Evolutionary conservation across 805 yeast species (phyloP), one percentile per base, ranked within the genome.

Genomic region (Pichia manshurica): DNA sequence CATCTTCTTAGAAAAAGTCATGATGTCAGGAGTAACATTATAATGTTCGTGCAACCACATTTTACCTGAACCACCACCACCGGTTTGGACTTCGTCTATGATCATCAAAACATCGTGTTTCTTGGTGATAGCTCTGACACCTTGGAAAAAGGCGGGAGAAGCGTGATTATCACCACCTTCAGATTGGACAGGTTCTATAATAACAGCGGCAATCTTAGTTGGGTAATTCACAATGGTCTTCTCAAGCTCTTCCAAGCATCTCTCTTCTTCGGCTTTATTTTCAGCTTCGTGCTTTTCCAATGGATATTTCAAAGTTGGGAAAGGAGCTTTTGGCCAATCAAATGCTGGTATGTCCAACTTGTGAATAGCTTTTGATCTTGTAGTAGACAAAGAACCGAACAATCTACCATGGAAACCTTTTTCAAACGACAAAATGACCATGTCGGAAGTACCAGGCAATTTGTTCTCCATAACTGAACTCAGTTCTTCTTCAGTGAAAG

Each of bases 291-390:
- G 62, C 44, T 78, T 74, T 47, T 80, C 90, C 61, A 89, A 75
- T 50, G 98, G 98, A 67, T 88, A 90, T 67, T 82, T 72, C 68
- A 87, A 82, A 44, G 76, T 58, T 54, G 98, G 98, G 73, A 82
- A 90, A 53, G 78, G 56, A 49, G 81, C 75, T 58, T 65, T 71
- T 46, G 82, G 82, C 82, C 82, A 77, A 51, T 72, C 63, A 57
- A 77, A 77, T 1, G 81, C 78, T n/a, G 82, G 82, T 38, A 77
- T 74, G 50, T 77, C 82, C 58, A 77, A 62, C 61, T 77, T 77
- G 61, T 77, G 82, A 49, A 77, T 67, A 4, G 81, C 77, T 57
- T 77, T 77, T 22, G 81, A 75, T 51, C 81, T 63, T 10, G 82
- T 77, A 21, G 79, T 72, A 3, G 81, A 75, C 48, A 74, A 67